Conservation (phyloP, 2,329 filamentous ascomycete genomes). For the Rutstroemia sp. region DNA sequence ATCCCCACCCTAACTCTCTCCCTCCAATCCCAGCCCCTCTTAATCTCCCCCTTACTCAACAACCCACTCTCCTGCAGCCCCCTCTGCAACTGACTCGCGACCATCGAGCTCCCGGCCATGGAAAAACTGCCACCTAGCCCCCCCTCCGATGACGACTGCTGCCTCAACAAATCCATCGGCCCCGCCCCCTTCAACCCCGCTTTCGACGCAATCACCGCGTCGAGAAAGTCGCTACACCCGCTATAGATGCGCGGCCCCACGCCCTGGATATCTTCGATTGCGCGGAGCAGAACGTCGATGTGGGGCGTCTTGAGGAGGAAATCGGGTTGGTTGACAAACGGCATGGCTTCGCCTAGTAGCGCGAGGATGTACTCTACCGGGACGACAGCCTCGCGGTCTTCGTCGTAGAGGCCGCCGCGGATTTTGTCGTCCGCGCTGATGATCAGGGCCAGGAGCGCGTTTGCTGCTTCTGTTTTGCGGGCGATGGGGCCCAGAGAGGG, state of each 20-base stretch:
- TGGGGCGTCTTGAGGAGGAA: conserved; percentile 61
- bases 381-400: conserved; percentile 71
- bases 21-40: conserved; percentile 69
- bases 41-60: conserved; percentile 38
- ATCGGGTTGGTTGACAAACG: conserved; percentile 61
- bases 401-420: conserved; percentile 81
- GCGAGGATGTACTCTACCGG: conserved; percentile 81
- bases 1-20: conserved; percentile 47
- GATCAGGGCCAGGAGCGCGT: conserved; percentile 74
- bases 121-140: conserved; percentile 49
- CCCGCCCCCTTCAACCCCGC: conserved; percentile 55
- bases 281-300: conserved; percentile 67
- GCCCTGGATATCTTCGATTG: conserved; percentile 72
- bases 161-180: conserved; percentile 60
- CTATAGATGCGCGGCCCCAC: conserved; percentile 65
- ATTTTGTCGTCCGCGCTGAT: conserved; percentile 84
- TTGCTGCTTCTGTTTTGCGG: conserved; percentile 62
- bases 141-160: conserved; percentile 54
- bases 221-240: conserved; percentile 72
- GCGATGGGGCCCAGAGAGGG: conserved; percentile 40
- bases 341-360: conserved; percentile 74
- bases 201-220: conserved; percentile 64
- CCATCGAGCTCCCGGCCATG: conserved; percentile 66
- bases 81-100: conserved; percentile 54
- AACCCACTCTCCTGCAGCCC: conserved; percentile 50